Conservation (phyloP, 1,284 basidiomycete genomes). For the Ustanciosporium gigantosporum region DNA sequence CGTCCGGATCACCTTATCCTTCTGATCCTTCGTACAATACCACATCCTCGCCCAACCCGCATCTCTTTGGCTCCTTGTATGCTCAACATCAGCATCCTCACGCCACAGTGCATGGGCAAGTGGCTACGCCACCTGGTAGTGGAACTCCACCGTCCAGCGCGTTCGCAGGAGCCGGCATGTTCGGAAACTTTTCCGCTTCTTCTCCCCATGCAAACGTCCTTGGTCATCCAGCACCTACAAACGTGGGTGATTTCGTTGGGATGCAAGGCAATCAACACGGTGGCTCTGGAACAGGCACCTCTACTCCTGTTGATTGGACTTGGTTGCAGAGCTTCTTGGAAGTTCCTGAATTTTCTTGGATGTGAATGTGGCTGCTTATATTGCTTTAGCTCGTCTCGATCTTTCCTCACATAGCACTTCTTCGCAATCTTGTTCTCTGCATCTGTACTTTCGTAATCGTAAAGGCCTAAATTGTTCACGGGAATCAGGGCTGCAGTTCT, state of each 20-base stretch:
- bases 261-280: neutral
- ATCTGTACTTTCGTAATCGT: too few relatives aligned
- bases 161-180: conserved; percentile 20
- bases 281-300: conserved; percentile 18
- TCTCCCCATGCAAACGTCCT: conserved; percentile 9
- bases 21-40: neutral
- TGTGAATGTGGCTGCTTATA: too few relatives aligned
- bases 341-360: conserved; percentile 38
- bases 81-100: neutral
- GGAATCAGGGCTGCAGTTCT: too few relatives aligned
- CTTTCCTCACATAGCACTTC: too few relatives aligned
- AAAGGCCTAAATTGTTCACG: too few relatives aligned
- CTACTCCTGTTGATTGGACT: conserved; percentile 37
- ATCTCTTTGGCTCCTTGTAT: neutral
- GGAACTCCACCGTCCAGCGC: neutral
- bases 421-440: too few relatives aligned
- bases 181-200: conserved; percentile 24
- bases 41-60: neutral
- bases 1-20: neutral
- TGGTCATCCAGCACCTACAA: neutral
- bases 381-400: too few relatives aligned
- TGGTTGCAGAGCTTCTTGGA: conserved; percentile 44
- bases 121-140: too few relatives aligned
- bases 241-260: neutral
- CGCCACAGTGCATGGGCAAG: neutral